Evolutionary conservation across 805 yeast genomes (phyloP).

Genomic region (Myxozyma udenii): DNA sequence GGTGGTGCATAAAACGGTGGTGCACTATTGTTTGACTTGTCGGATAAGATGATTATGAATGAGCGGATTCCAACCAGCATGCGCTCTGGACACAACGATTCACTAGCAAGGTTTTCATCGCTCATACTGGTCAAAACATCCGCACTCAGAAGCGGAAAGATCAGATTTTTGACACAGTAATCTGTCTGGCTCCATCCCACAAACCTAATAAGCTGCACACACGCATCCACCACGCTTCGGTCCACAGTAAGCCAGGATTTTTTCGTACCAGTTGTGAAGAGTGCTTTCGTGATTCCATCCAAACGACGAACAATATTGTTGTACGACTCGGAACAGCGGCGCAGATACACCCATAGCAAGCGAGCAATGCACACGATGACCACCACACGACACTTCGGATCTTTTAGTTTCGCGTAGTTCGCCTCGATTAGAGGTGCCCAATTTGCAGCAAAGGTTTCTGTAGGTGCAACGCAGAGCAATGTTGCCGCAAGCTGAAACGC

Average conservation of each 20-base stretch:
- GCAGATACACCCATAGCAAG: conserved; percentile 84
- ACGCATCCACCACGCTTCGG: conserved; percentile 55
- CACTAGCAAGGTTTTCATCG: conserved; percentile 45
- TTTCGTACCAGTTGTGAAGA: conserved; percentile 52
- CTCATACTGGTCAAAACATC: conserved; percentile 39
- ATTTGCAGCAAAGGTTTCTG: conserved; percentile 61
- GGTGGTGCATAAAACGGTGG: conserved; percentile 74
- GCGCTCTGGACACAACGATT: conserved; percentile 65
- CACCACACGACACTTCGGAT: conserved; percentile 57
- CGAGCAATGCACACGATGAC: conserved; percentile 66
- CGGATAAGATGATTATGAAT: conserved; percentile 67
- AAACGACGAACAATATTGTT: conserved; percentile 81
- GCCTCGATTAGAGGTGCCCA: conserved; percentile 73
- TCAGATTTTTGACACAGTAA: conserved; percentile 71
- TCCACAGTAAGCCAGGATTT: conserved; percentile 77
- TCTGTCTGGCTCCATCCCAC: conserved; percentile 77
- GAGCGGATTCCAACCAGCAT: conserved; percentile 66
- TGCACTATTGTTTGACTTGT: conserved; percentile 48
- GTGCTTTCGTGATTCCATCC: conserved; percentile 56
- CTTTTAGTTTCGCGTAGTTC: conserved; percentile 58
- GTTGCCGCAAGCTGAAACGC: conserved; percentile 68
- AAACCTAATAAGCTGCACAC: conserved; percentile 71
- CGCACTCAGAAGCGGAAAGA: conserved; percentile 60
- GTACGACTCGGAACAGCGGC: conserved; percentile 81
- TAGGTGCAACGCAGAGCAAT: conserved; percentile 74